phyloP scores from a whole-genome alignment of 192 early-diverging fungal species.

The Mycoemilia scoparia region DNA sequence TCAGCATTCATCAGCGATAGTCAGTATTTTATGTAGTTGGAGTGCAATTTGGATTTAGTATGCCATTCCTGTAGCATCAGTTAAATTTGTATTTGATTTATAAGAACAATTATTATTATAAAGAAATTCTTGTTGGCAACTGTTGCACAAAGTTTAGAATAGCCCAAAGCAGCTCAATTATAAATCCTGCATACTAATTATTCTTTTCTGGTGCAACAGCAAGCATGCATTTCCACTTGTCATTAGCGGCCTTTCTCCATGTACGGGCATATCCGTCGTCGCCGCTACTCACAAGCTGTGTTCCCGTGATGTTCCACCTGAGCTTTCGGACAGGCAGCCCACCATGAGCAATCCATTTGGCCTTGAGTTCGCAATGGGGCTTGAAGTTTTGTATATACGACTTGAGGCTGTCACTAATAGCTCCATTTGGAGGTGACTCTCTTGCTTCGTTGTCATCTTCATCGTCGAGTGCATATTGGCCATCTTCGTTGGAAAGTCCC shows the following conservation, averaged over 20 bases:
- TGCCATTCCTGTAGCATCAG: too few species aligned
- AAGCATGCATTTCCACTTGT: conserved; percentile 19
- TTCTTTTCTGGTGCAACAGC: conserved; percentile 19
- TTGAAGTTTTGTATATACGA: background rate
- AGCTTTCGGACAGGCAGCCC: conserved; percentile 18
- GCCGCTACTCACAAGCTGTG: conserved; percentile 20
- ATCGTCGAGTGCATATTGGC: background rate
- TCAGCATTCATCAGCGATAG: too few species aligned
- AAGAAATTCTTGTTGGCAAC: too few species aligned
- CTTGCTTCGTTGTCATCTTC: conserved; percentile 1
- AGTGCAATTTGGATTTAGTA: too few species aligned
- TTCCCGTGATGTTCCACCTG: conserved; percentile 28
- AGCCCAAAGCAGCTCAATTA: too few species aligned
- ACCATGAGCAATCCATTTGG: conserved; percentile 12
- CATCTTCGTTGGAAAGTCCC: conserved; percentile 5
- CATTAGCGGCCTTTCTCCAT: conserved; percentile 22
- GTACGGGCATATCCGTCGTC: conserved; percentile 25
- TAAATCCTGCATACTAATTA: too few species aligned
- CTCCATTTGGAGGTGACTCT: background rate
- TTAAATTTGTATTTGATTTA: too few species aligned
- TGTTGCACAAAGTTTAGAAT: too few species aligned
- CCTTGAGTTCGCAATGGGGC: conserved; percentile 21
- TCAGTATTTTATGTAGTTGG: too few species aligned
- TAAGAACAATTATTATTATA: too few species aligned
- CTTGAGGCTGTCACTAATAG: background rate